Evolutionary conservation across 352 stramenopile species (phyloP).

Genomic region (Pythium folliculosum): DNA sequence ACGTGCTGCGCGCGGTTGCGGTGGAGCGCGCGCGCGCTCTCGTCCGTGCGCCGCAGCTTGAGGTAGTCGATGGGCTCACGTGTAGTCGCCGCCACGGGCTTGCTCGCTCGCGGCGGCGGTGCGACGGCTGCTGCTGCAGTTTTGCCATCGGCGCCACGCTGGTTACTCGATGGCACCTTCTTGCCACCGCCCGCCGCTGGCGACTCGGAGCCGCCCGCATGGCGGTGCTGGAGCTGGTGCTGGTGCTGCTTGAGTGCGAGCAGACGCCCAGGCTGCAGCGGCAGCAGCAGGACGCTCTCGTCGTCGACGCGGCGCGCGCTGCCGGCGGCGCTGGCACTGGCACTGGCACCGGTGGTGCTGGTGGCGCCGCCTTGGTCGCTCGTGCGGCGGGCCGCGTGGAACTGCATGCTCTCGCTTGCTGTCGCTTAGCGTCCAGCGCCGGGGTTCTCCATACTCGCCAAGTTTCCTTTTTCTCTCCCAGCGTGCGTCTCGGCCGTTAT

Average conservation of each 20-base stretch:
- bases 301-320: conserved; percentile 3
- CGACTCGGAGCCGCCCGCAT: too few species aligned
- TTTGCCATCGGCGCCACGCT: neutral
- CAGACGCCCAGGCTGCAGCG: conserved; percentile 15
- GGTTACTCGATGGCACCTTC: conserved; percentile 8
- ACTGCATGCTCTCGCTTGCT: conserved; percentile 9
- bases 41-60: conserved; percentile 55
- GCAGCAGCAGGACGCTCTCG: conserved; percentile 13
- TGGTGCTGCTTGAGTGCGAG: conserved; percentile 19
- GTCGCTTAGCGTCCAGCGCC: neutral
- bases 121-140: neutral
- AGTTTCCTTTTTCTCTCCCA: neutral
- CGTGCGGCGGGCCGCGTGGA: conserved; percentile 1
- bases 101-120: neutral
- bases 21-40: conserved; percentile 46
- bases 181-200: neutral
- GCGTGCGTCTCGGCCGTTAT: neutral
- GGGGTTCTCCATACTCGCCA: neutral
- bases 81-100: neutral
- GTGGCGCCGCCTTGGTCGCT: too few species aligned
- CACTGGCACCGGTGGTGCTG: too few species aligned
- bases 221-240: neutral
- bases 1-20: conserved; percentile 45
- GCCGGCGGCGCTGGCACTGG: neutral
- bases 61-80: conserved; percentile 70